Evolutionary conservation across 164 flowering plant genomes (phyloP).

Genomic region (Vitis rupestris): DNA sequence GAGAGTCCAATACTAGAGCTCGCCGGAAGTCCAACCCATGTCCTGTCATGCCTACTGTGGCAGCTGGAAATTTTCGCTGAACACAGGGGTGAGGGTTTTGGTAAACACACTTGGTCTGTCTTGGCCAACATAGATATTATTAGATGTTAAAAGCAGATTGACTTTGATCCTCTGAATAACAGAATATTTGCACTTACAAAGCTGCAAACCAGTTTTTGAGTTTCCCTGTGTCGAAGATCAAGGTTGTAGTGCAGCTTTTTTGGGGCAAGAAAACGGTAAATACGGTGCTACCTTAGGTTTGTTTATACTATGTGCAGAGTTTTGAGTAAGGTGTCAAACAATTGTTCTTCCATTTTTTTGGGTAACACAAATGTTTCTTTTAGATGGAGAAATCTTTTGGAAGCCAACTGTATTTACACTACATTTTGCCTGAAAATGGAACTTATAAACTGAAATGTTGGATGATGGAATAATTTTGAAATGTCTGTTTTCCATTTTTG

Average conservation of each 20-base stretch:
- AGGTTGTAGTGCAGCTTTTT: background rate
- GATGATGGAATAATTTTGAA: too few relatives aligned
- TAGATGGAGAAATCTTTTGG: too few relatives aligned
- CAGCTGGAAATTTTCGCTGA: slow-evolving; percentile 21
- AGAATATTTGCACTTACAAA: background rate
- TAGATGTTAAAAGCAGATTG: background rate
- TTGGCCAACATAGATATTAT: background rate
- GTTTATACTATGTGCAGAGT: background rate
- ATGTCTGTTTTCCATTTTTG: too few relatives aligned
- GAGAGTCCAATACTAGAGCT: slow-evolving; percentile 8
- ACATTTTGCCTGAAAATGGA: too few relatives aligned
- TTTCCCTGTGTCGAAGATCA: background rate
- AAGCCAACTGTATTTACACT: too few relatives aligned
- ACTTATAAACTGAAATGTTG: too few relatives aligned
- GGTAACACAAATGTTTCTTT: too few relatives aligned
- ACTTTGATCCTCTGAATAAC: background rate
- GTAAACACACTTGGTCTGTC: background rate
- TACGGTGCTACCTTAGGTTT: background rate
- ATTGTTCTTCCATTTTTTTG: too few relatives aligned
- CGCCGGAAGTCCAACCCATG: slow-evolving; percentile 10
- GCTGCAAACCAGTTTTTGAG: background rate
- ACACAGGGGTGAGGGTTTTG: too few relatives aligned
- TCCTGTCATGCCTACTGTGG: slow-evolving; percentile 13
- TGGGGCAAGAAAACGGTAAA: too few relatives aligned
- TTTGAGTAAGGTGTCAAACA: background rate